Evolutionary conservation across 2,329 filamentous ascomycete genomes (phyloP).

Genomic region (Alternaria gaisen): DNA sequence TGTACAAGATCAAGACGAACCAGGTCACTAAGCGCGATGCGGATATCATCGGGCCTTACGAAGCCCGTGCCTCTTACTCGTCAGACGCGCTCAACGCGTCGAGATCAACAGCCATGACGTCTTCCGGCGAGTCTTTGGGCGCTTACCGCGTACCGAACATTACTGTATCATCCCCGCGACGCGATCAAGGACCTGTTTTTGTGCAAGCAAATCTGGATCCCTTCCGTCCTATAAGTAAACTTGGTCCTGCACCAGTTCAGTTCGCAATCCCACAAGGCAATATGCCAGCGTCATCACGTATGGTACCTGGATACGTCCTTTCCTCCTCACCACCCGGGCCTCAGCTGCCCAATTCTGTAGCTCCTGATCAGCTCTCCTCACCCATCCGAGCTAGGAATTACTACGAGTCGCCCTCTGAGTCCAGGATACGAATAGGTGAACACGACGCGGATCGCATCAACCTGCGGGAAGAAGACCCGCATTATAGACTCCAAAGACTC

Average conservation of each 20-base stretch:
- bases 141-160: slow-evolving; percentile 37
- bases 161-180: slow-evolving; percentile 40
- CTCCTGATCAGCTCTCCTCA: slow-evolving; percentile 34
- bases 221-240: slow-evolving; percentile 39
- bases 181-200: slow-evolving; percentile 32
- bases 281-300: slow-evolving; percentile 51
- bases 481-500: slow-evolving; percentile 36
- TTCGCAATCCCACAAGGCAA: slow-evolving; percentile 34
- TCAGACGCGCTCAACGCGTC: slow-evolving; percentile 28
- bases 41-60: slow-evolving; percentile 59
- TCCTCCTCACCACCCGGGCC: slow-evolving; percentile 41
- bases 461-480: slow-evolving; percentile 25
- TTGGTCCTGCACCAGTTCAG: slow-evolving; percentile 52
- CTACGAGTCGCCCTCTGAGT: slow-evolving; percentile 25
- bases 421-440: slow-evolving; percentile 20
- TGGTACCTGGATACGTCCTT: slow-evolving; percentile 40
- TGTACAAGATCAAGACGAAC: slow-evolving; percentile 78
- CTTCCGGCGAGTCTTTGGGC: slow-evolving; percentile 21
- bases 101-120: slow-evolving; percentile 31
- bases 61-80: slow-evolving; percentile 32
- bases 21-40: slow-evolving; percentile 71
- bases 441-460: slow-evolving; percentile 29
- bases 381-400: slow-evolving; percentile 20
- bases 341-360: slow-evolving; percentile 26
- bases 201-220: slow-evolving; percentile 46